Base-by-base conservation (phyloP, 495 filamentous ascomycete genomes). In the Elaphomyces granulatus region DNA sequence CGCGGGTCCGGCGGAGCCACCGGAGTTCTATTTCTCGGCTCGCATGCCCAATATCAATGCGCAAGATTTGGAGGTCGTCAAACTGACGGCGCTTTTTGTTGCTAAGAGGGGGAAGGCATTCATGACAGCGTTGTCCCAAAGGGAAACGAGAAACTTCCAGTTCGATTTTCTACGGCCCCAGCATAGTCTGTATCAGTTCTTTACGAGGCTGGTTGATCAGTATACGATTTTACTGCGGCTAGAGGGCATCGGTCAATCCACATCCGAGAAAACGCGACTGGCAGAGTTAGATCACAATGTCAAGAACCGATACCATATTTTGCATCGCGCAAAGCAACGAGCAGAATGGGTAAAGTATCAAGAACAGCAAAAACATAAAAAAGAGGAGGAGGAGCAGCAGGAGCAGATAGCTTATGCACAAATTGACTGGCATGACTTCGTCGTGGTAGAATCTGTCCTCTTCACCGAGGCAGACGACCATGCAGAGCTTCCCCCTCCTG, bases 351-450 rank as follows among this genome's bases (percentile, higher is more conserved):
- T 80, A 39, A 84, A 81, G 53, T 81, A 76, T 52, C 80, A 87
- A 53, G 80, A 87, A 45, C 70, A 79, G 40, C 83, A 95, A 59
- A 93, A 88, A 56, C 72, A 77, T 41, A 81, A 85, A 67, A 81
- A 90, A 46, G 87, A 94, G 49, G 84, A 93, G 50, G 75, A 87
- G 45, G 80, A 79, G 33, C 85, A 93, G 54, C 76, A 81, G 49
- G 86, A 94, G 57, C 75, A 76, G 40, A 59, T 92, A 15, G 74
- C 83, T 45, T 96, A 88, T 51, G 79, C 82, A 7, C 80, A 88
- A 50, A 90, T 98, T 47, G 90, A 98, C 55, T 98, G 90, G 90
- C 86, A 94, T 50, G 90, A 96, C 58, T 96, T 96, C 46, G 80
- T 87, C 17, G 78, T 98, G 19, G 87, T 95, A 16, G 90, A 95